Conservation (phyloP, 768 basidiomycete genomes). For the Lactifluus subvellereus region DNA sequence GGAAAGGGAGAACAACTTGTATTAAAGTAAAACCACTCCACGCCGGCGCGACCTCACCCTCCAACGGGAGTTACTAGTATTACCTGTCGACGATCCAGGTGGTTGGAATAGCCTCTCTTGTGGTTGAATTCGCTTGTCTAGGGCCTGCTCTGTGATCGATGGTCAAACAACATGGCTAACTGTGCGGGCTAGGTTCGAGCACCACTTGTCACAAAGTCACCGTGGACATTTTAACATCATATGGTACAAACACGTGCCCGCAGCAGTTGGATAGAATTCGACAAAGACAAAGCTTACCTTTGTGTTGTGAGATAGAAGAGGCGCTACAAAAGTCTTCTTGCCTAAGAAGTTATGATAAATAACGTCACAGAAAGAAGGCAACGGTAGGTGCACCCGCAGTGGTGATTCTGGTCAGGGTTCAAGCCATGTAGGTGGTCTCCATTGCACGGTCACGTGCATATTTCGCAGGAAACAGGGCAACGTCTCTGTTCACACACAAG, state of each 20-base stretch:
- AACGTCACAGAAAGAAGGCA: not conserved
- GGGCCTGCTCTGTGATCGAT: constrained; percentile 13
- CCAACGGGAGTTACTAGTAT: too few species aligned
- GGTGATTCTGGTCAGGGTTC: not conserved
- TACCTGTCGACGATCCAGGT: too few species aligned
- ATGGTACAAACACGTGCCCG: constrained; percentile 48
- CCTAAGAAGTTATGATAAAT: not conserved
- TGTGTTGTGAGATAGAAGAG: too few species aligned
- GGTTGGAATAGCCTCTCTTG: too few species aligned
- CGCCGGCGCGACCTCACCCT: too few species aligned
- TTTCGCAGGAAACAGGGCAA: not conserved
- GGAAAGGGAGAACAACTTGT: too few species aligned
- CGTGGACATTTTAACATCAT: constrained; percentile 23
- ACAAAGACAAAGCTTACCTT: too few species aligned
- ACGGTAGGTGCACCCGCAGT: not conserved
- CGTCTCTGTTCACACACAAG: not conserved
- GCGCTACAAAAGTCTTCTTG: not conserved
- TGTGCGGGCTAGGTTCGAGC: constrained; percentile 44
- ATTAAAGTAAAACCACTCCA: too few species aligned
- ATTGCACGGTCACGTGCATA: not conserved
- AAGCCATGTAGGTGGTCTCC: not conserved
- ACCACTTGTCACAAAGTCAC: constrained; percentile 32
- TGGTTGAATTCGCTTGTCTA: constrained; percentile 15
- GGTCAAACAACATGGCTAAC: constrained; percentile 34
- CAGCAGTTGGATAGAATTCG: constrained; percentile 49